phyloP scores from a whole-genome alignment of 352 stramenopile species.

The Globisporangium takayamanum region DNA sequence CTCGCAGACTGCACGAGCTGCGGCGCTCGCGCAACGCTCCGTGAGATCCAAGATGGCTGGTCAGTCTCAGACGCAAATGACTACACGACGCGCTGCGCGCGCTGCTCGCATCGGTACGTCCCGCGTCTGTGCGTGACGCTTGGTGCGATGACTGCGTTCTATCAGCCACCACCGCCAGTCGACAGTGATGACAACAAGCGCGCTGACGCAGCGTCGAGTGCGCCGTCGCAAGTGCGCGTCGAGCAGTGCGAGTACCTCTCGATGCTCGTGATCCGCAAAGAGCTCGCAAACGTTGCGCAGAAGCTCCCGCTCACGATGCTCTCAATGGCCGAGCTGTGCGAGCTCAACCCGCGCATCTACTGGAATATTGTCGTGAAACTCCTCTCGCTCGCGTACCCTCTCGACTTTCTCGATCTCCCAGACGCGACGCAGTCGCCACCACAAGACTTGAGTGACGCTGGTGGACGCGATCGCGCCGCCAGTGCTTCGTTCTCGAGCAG shows the following conservation, averaged over 20 bases:
- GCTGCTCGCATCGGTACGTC: constrained; percentile 25
- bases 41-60: constrained; percentile 31
- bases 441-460: not conserved
- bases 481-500: not conserved
- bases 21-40: constrained; percentile 21
- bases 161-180: constrained; percentile 2
- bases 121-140: constrained; percentile 33
- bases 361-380: constrained; percentile 59
- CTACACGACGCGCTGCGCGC: constrained; percentile 30
- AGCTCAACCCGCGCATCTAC: constrained; percentile 37
- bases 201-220: not conserved
- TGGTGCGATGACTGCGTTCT: constrained; percentile 24
- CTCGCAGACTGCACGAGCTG: constrained; percentile 34
- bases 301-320: constrained; percentile 35
- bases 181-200: not conserved
- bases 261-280: constrained; percentile 35
- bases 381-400: constrained; percentile 29
- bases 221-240: constrained; percentile 10
- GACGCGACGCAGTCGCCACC: constrained; percentile 11
- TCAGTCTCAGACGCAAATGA: constrained; percentile 26
- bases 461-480: not conserved
- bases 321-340: constrained; percentile 26
- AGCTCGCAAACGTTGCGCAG: constrained; percentile 30
- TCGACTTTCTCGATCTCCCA: constrained; percentile 41
- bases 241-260: constrained; percentile 45